A percentile compares a stretch with the other conserved stretches of the same genome.
Evolutionary conservation across 1,284 basidiomycete genomes (phyloP).

Genomic region (Wallemia mellicola): DNA sequence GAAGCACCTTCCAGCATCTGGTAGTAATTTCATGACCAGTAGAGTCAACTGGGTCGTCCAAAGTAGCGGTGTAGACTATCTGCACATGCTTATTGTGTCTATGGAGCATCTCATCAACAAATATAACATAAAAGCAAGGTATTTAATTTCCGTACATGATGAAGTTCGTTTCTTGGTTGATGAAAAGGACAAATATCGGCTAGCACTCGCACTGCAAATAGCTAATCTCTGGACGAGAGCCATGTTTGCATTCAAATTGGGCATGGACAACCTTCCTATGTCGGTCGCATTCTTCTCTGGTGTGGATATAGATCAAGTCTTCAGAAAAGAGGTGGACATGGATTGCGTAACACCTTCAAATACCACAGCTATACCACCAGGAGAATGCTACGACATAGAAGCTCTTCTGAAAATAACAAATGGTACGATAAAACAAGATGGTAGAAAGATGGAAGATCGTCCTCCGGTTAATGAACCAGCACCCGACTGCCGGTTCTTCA

Average conservation of each 20-base stretch:
- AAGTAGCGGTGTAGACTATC: conserved; percentile 90
- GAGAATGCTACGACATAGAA: conserved; percentile 52
- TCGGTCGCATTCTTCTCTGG: conserved; percentile 88
- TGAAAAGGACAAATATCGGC: conserved; percentile 62
- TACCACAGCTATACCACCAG: conserved; percentile 44
- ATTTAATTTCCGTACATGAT: conserved; percentile 91
- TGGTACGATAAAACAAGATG: conserved; percentile 8
- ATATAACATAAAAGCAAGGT: conserved; percentile 67
- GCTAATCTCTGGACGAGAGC: conserved; percentile 87
- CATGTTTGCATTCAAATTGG: conserved; percentile 69
- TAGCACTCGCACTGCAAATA: conserved; percentile 75
- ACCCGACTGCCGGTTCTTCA: background rate
- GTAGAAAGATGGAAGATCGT: background rate
- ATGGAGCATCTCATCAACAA: conserved; percentile 65
- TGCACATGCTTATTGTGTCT: conserved; percentile 77
- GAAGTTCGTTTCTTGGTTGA: conserved; percentile 77
- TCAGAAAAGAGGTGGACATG: conserved; percentile 92
- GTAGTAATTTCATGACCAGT: conserved; percentile 72
- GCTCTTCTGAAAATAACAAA: conserved; percentile 33
- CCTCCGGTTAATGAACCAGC: background rate
- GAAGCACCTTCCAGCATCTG: conserved; percentile 43
- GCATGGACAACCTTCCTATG: conserved; percentile 85
- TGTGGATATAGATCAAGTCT: conserved; percentile 69
- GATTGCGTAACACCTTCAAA: conserved; percentile 83
- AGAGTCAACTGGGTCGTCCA: conserved; percentile 99